These are phyloP conservation scores for Arthrocladium fulminans DNA, from an alignment of 2,329 filamentous ascomycete species.

Conservation along the genomic window DNA sequence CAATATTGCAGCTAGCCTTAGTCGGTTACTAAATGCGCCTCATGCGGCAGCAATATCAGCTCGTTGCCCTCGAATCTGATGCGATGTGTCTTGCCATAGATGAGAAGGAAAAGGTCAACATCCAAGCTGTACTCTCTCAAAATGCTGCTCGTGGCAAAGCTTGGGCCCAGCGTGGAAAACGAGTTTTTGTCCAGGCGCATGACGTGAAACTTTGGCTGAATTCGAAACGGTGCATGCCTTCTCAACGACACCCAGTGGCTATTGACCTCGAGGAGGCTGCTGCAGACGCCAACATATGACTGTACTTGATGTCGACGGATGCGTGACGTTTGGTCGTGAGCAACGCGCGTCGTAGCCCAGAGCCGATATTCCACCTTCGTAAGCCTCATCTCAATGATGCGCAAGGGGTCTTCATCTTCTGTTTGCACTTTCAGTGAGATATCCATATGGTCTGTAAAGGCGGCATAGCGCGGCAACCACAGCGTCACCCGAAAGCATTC, in stretches of 20 bases:
- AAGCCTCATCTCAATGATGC: slow-evolving; percentile 1
- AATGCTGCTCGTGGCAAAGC: slow-evolving; percentile 5
- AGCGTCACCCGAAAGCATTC: slow-evolving; percentile 5
- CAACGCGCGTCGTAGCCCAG: slow-evolving; percentile 4
- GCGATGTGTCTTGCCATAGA: slow-evolving; percentile 2
- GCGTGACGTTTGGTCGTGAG: background rate
- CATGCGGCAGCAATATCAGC: slow-evolving; percentile 6
- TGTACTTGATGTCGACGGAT: background rate
- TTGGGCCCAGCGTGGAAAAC: slow-evolving; percentile 1
- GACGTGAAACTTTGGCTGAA: slow-evolving; percentile 5
- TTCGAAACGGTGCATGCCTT: slow-evolving; percentile 7
- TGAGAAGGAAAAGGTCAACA: slow-evolving; percentile 2
- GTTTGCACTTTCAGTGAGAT: slow-evolving; percentile 2
- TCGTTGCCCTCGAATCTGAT: slow-evolving; percentile 8
- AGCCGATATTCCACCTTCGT: slow-evolving; percentile 7
- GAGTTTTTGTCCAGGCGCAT: slow-evolving; percentile 7
- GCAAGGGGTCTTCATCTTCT: background rate
- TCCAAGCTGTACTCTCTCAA: slow-evolving; percentile 9
- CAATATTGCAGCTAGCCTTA: background rate
- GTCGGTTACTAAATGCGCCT: slow-evolving; percentile 1
- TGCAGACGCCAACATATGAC: background rate
- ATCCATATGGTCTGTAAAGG: slow-evolving; percentile 8
- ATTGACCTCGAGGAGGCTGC: background rate
- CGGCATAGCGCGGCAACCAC: slow-evolving; percentile 1
- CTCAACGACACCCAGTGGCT: slow-evolving; percentile 1